These are phyloP conservation scores for Boletus sensibilis DNA, from an alignment of 768 basidiomycete species.

Conservation along the genomic window DNA sequence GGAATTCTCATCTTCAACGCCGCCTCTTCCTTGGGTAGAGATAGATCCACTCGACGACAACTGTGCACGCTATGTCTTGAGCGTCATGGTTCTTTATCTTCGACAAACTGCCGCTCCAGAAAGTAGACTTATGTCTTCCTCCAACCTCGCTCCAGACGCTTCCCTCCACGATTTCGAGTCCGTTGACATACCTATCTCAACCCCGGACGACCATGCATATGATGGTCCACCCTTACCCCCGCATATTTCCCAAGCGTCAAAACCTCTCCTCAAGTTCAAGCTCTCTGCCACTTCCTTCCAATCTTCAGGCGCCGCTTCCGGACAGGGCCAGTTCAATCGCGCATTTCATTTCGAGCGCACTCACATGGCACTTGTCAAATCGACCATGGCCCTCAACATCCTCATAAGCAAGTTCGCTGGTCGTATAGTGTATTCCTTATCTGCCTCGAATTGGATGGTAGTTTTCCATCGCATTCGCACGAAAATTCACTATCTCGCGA, in stretches of 20 bases:
- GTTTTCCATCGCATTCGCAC: constrained; percentile 68
- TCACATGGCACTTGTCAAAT: constrained; percentile 57
- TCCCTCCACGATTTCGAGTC: constrained; percentile 73
- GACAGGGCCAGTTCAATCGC: constrained; percentile 24
- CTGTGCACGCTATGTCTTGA: constrained; percentile 77
- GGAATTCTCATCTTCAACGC: constrained; percentile 35
- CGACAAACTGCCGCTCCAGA: constrained; percentile 66
- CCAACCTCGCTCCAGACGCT: constrained; percentile 59
- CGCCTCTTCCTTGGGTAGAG: constrained; percentile 53
- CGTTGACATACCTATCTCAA: constrained; percentile 38
- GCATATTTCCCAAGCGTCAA: constrained; percentile 40
- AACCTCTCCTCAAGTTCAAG: constrained; percentile 33
- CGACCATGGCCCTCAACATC: constrained; percentile 52
- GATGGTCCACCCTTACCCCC: constrained; percentile 34
- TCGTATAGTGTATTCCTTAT: constrained; percentile 81
- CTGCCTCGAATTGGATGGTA: constrained; percentile 83
- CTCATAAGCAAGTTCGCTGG: constrained; percentile 72
- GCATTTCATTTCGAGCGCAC: constrained; percentile 56
- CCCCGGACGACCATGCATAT: constrained; percentile 20
- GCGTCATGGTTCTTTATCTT: constrained; percentile 80
- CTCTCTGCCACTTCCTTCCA: constrained; percentile 42
- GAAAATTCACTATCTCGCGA: constrained; percentile 67
- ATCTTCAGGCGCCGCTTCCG: constrained; percentile 36
- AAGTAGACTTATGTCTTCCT: constrained; percentile 54
- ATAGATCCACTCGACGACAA: constrained; percentile 75